phyloP scores from a whole-genome alignment of 495 filamentous ascomycete species.

The Aspergillus nidulans region DNA sequence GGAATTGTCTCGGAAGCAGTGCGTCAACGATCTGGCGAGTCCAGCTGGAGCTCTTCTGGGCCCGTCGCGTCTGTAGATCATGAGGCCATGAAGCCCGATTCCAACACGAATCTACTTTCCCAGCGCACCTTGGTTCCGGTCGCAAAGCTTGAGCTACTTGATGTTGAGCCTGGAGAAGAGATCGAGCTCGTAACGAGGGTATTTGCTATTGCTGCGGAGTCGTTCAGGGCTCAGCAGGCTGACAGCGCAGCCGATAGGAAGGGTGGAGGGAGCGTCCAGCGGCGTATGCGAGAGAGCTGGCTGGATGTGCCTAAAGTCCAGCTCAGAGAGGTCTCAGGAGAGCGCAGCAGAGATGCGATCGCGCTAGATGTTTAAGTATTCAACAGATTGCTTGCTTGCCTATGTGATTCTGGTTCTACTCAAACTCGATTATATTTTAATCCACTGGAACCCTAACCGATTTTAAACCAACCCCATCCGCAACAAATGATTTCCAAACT shows the following conservation, averaged over 20 bases:
- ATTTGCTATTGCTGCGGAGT: background rate
- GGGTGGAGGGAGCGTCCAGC: background rate
- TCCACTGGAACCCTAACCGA: no score
- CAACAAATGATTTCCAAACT: constrained; percentile 35
- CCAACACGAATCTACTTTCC: constrained; percentile 4
- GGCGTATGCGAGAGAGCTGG: background rate
- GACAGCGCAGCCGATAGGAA: no score
- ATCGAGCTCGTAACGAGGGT: background rate
- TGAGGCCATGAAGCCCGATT: constrained; percentile 7
- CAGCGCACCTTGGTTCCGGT: constrained; percentile 8
- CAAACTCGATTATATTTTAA: no score
- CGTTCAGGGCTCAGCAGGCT: background rate
- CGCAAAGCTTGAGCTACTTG: background rate
- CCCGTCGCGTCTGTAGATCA: background rate
- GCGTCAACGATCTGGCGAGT: background rate
- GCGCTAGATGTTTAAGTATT: background rate
- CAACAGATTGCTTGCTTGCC: background rate
- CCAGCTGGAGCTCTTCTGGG: no score
- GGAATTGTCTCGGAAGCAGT: background rate
- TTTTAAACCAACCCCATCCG: constrained; percentile 21
- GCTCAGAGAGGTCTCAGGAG: background rate
- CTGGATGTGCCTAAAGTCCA: background rate
- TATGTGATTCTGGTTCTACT: no score
- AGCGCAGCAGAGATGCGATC: background rate
- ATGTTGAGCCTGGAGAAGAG: background rate